Evolutionary conservation across 108 stramenopile species (phyloP).

Genomic region (Skeletonema menzelii): DNA sequence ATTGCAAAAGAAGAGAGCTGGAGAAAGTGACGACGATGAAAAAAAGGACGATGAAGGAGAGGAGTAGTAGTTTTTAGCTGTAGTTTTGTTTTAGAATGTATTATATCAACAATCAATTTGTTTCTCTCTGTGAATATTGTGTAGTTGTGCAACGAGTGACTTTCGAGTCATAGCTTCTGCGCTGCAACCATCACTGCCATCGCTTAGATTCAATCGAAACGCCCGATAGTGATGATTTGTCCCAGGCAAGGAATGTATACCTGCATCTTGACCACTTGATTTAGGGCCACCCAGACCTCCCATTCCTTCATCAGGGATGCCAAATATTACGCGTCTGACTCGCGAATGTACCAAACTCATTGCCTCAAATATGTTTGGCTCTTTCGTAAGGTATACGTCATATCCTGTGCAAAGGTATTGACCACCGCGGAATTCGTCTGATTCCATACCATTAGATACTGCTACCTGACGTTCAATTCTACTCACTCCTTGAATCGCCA

Average conservation of each 20-base stretch:
- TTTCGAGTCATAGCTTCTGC: not conserved
- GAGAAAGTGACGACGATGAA: conserved; percentile 37
- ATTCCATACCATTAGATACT: conserved; percentile 48
- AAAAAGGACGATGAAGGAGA: conserved; percentile 29
- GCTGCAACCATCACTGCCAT: not conserved
- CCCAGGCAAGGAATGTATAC: conserved; percentile 70
- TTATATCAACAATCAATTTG: not conserved
- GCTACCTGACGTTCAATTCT: conserved; percentile 65
- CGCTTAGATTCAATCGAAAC: conserved; percentile 41
- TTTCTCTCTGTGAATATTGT: conserved; percentile 3
- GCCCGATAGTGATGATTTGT: conserved; percentile 83
- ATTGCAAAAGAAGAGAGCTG: conserved; percentile 38
- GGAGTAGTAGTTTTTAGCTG: not conserved
- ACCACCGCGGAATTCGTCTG: conserved; percentile 30
- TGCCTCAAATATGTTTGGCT: conserved; percentile 75
- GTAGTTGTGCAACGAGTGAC: not conserved
- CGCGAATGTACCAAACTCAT: conserved; percentile 82
- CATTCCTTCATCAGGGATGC: conserved; percentile 28
- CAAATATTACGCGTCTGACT: conserved; percentile 67
- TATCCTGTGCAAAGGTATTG: conserved; percentile 82
- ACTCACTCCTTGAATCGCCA: conserved; percentile 82
- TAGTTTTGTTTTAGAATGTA: not conserved
- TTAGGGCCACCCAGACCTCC: conserved; percentile 49
- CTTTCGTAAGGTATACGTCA: conserved; percentile 65
- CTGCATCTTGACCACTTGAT: conserved; percentile 1